A percentile compares a stretch with the other conserved stretches of the same genome.
phyloP scores from a whole-genome alignment of 345 rosid genomes.

The Rhodomyrtus tomentosa region DNA sequence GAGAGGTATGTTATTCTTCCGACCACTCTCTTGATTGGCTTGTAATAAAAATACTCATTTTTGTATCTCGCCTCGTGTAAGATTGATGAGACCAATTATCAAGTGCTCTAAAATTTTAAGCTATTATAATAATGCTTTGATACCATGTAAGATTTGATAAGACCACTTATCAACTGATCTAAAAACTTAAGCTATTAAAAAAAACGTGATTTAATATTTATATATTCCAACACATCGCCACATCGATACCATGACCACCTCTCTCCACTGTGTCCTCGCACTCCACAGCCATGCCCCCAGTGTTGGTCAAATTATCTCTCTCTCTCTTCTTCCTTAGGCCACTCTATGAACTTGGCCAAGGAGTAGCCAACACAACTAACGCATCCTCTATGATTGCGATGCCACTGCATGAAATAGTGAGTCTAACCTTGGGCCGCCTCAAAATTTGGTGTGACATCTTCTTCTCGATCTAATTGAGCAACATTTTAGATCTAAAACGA shows the following conservation, averaged over 20 bases:
- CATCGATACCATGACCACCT: background rate
- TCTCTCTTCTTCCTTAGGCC: too few relatives aligned
- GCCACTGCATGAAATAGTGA: background rate
- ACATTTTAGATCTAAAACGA: background rate
- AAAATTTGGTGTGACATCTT: background rate
- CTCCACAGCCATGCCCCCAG: fast-evolving
- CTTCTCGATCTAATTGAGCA: too few relatives aligned
- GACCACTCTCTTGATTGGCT: fast-evolving
- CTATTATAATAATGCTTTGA: too few relatives aligned
- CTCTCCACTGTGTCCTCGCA: background rate
- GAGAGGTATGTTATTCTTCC: background rate
- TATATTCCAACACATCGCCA: too few relatives aligned
- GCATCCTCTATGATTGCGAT: background rate
- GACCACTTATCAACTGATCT: too few relatives aligned
- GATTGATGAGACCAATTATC: too few relatives aligned
- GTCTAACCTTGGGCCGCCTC: background rate
- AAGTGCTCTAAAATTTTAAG: too few relatives aligned
- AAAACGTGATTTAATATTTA: too few relatives aligned
- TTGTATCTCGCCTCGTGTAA: background rate
- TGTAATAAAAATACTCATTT: background rate
- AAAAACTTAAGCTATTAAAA: too few relatives aligned
- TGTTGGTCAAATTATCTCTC: background rate
- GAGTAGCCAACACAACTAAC: too few relatives aligned
- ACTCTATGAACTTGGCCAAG: too few relatives aligned
- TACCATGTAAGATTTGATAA: too few relatives aligned